Evolutionary conservation across 495 filamentous ascomycete genomes (phyloP).

Genomic region (Pyrenula aspistea): DNA sequence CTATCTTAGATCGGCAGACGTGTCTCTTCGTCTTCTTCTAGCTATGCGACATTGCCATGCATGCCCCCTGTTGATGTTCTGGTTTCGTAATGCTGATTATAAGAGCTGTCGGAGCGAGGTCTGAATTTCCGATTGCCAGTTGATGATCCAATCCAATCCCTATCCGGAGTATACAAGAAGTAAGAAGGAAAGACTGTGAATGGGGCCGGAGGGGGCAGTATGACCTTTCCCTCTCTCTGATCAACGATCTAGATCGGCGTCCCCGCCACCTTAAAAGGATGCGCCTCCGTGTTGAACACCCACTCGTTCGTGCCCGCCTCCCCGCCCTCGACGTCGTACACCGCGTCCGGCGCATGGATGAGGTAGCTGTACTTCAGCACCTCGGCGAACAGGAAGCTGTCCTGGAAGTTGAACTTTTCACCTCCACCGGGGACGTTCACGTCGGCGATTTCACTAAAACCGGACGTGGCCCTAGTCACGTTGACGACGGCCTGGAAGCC

Average conservation of each 20-base stretch:
- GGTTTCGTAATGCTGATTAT: too few species aligned
- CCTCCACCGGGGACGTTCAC: conserved; percentile 58
- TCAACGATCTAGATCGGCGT: neutral
- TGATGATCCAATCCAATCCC: too few species aligned
- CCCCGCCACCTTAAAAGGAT: conserved; percentile 50
- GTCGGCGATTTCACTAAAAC: conserved; percentile 52
- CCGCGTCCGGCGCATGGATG: conserved; percentile 39
- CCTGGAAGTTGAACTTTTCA: conserved; percentile 54
- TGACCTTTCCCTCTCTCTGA: too few species aligned
- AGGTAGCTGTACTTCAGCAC: conserved; percentile 79
- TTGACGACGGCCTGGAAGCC: conserved; percentile 60
- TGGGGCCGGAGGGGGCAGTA: neutral
- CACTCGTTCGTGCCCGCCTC: conserved; percentile 45
- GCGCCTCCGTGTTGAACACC: conserved; percentile 80
- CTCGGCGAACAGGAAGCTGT: conserved; percentile 87
- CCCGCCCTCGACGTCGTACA: neutral
- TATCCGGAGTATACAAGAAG: neutral
- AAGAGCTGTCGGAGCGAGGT: too few species aligned
- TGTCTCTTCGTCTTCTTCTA: too few species aligned
- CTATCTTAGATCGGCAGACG: too few species aligned
- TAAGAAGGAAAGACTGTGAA: neutral
- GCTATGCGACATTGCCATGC: too few species aligned
- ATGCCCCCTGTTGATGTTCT: too few species aligned
- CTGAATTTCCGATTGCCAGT: too few species aligned
- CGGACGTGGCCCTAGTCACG: conserved; percentile 50